These are phyloP conservation scores for Anthostomella pinea DNA, from an alignment of 2,329 filamentous ascomycete species.

Conservation along the genomic window DNA sequence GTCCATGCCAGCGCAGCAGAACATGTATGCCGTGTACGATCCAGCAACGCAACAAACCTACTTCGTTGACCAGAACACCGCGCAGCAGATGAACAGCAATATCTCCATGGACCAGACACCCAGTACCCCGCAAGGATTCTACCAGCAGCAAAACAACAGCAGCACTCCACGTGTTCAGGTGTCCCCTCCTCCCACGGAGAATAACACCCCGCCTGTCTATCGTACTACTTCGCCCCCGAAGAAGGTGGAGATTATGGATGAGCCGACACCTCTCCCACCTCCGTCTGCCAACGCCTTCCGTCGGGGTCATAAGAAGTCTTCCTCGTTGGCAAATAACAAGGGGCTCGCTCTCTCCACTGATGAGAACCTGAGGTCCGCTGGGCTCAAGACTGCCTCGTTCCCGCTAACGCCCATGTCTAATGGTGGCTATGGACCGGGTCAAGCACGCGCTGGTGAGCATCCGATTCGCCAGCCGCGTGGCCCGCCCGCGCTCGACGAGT, in stretches of 20 bases:
- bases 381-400: constrained; percentile 75
- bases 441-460: constrained; percentile 90
- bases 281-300: constrained; percentile 91
- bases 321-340: constrained; percentile 67
- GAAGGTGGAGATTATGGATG: constrained; percentile 66
- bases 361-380: constrained; percentile 56
- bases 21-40: constrained; percentile 81
- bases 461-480: constrained; percentile 90
- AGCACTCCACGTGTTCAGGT: constrained; percentile 74
- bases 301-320: constrained; percentile 87
- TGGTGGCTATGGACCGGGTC: constrained; percentile 87
- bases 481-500: constrained; percentile 87
- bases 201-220: constrained; percentile 44
- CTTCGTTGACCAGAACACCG: constrained; percentile 66
- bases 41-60: constrained; percentile 80
- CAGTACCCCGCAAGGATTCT: constrained; percentile 31
- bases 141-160: constrained; percentile 48
- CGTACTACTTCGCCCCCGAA: constrained; percentile 67
- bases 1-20: constrained; percentile 63
- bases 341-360: constrained; percentile 43
- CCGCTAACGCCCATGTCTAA: constrained; percentile 72
- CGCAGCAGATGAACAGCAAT: constrained; percentile 37
- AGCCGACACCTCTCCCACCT: constrained; percentile 71
- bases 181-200: constrained; percentile 70
- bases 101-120: constrained; percentile 47